A percentile compares a stretch with the other conserved stretches of the same genome.
Conservation (phyloP, 129 eudicot genomes). For the Pittosporum tobira region DNA sequence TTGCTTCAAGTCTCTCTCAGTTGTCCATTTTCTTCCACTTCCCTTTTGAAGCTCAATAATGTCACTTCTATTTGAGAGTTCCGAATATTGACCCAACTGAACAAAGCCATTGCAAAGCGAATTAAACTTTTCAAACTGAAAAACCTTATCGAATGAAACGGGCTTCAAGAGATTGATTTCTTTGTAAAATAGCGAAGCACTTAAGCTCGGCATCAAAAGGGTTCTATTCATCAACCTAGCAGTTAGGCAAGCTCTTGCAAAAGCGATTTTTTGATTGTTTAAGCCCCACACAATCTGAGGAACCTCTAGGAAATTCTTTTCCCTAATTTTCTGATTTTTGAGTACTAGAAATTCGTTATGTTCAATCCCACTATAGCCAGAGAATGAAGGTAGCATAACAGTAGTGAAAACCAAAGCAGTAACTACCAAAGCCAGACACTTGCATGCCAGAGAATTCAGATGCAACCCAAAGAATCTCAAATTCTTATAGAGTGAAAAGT, state of each 20-base stretch:
- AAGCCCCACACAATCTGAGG: slow-evolving; percentile 98
- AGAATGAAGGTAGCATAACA: slow-evolving; percentile 31
- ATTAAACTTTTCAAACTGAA: slow-evolving; percentile 51
- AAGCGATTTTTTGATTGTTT: slow-evolving; percentile 92
- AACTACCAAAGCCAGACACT: slow-evolving; percentile 37
- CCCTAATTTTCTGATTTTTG: slow-evolving; percentile 7
- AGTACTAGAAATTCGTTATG: slow-evolving; percentile 12
- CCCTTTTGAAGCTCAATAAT: slow-evolving; percentile 57
- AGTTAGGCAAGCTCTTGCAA: slow-evolving; percentile 94
- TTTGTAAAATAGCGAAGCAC: slow-evolving; percentile 89
- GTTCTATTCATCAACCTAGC: slow-evolving; percentile 76
- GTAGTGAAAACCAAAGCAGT: slow-evolving; percentile 37
- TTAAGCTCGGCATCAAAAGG: slow-evolving; percentile 84
- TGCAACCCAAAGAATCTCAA: slow-evolving; percentile 37
- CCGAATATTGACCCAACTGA: slow-evolving; percentile 47
- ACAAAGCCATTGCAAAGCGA: slow-evolving; percentile 65
- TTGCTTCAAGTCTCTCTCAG: slow-evolving; percentile 66
- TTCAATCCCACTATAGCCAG: slow-evolving; percentile 17
- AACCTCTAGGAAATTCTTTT: slow-evolving; percentile 56
- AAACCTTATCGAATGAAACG: slow-evolving; percentile 64
- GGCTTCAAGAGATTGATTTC: slow-evolving; percentile 69
- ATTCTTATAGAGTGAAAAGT: slow-evolving; percentile 26
- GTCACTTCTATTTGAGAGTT: slow-evolving; percentile 38
- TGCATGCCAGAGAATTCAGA: slow-evolving; percentile 36
- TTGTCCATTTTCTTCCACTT: slow-evolving; percentile 88